Evolutionary conservation across 257 asterid genomes (phyloP).

Genomic region (Solanum acaule): DNA sequence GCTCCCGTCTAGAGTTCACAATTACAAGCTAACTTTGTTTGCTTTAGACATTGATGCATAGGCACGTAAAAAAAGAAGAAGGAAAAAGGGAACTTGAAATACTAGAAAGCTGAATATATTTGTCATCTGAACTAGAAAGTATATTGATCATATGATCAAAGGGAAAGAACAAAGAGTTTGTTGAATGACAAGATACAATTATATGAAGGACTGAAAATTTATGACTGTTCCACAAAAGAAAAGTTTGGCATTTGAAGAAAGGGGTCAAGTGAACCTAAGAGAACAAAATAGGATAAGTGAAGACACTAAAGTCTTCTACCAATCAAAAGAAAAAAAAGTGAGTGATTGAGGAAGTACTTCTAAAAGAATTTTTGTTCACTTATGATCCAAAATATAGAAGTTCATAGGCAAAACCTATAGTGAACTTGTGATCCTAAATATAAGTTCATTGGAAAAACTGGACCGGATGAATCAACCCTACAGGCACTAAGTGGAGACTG

Average conservation of each 20-base stretch:
- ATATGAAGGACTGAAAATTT: background rate
- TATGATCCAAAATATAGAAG: background rate
- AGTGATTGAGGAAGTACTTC: background rate
- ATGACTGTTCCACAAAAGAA: background rate
- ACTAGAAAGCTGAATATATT: background rate
- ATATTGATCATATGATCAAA: background rate
- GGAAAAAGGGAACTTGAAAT: background rate
- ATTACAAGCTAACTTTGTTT: background rate
- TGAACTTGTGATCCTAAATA: background rate
- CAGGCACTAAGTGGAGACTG: background rate
- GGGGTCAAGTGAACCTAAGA: background rate
- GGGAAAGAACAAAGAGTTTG: background rate
- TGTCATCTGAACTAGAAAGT: background rate
- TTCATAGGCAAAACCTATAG: background rate
- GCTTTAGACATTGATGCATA: background rate
- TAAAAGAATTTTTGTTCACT: background rate
- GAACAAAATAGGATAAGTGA: background rate
- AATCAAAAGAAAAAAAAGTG: background rate
- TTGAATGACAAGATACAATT: background rate
- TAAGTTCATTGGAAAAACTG: background rate
- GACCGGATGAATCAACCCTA: background rate
- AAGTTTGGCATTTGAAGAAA: background rate
- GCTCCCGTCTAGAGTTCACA: background rate
- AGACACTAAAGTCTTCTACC: background rate
- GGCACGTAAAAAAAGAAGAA: background rate